A percentile compares a stretch with the other conserved stretches of the same genome.
These are phyloP conservation scores for Sporothrix brasiliensis DNA, from an alignment of 2,329 filamentous ascomycete genomes.

Conservation along the genomic window DNA sequence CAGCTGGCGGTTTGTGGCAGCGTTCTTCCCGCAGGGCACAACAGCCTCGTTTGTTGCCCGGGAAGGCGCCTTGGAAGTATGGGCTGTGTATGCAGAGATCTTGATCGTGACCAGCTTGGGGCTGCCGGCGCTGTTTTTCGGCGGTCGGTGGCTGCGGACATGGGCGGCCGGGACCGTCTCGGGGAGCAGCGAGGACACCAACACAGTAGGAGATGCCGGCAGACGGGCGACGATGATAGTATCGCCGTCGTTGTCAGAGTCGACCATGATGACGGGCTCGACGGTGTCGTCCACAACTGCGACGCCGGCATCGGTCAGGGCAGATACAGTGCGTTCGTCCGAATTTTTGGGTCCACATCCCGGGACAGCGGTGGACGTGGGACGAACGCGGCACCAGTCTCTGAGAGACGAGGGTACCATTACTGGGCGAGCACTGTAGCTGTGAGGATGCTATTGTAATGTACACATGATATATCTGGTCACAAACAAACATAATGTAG, in stretches of 20 bases:
- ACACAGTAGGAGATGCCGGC: too few species aligned
- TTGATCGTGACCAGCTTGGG: conserved; percentile 42
- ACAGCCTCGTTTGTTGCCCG: conserved; percentile 40
- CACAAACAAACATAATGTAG: too few species aligned
- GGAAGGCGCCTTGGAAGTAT: conserved; percentile 39
- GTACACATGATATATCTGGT: background rate
- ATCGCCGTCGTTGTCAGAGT: background rate
- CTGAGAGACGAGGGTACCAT: conserved; percentile 9
- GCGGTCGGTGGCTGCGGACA: conserved; percentile 38
- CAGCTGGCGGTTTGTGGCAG: conserved; percentile 42
- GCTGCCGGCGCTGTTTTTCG: conserved; percentile 40
- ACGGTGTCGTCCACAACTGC: background rate
- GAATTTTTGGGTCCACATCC: background rate
- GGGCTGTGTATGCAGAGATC: conserved; percentile 42
- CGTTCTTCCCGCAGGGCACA: conserved; percentile 41
- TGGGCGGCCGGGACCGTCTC: conserved; percentile 41
- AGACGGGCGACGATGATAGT: background rate
- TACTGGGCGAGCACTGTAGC: conserved; percentile 23
- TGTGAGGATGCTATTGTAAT: background rate
- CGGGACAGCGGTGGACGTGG: background rate
- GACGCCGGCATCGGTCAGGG: background rate
- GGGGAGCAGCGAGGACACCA: background rate
- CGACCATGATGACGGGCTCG: background rate
- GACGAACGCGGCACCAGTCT: background rate
- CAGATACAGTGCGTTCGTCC: background rate